phyloP scores from a whole-genome alignment of 2,329 filamentous ascomycete species.

The Metarhizium guizhouense region DNA sequence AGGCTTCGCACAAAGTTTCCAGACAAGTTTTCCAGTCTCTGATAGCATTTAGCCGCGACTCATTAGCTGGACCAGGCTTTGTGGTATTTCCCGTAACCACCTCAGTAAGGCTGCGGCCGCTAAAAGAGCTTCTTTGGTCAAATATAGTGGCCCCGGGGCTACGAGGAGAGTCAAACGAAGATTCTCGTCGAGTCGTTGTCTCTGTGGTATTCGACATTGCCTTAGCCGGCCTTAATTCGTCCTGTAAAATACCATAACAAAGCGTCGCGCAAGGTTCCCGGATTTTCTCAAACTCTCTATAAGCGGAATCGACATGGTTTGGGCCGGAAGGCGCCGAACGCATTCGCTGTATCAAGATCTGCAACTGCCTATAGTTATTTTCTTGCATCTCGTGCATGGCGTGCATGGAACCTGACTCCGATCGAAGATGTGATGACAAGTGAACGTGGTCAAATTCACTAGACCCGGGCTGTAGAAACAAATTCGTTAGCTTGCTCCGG shows the following conservation, averaged over 20 bases:
- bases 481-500: not conserved
- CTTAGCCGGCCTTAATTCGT: constrained; percentile 25
- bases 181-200: constrained; percentile 17
- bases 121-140: constrained; percentile 29
- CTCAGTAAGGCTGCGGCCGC: constrained; percentile 25
- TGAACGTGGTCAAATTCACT: constrained; percentile 18
- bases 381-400: constrained; percentile 21
- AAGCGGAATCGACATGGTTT: constrained; percentile 33
- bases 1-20: constrained; percentile 30
- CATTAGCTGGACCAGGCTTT: constrained; percentile 15
- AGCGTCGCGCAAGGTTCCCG: constrained; percentile 30
- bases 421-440: constrained; percentile 15
- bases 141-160: constrained; percentile 18
- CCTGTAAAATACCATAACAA: constrained; percentile 31
- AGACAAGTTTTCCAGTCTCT: constrained; percentile 36
- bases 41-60: constrained; percentile 28
- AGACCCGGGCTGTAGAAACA: not conserved
- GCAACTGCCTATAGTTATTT: constrained; percentile 25
- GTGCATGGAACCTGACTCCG: constrained; percentile 16
- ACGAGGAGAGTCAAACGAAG: constrained; percentile 20
- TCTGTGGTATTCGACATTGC: constrained; percentile 13
- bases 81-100: constrained; percentile 17
- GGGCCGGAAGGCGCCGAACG: constrained; percentile 22
- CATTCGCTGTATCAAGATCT: constrained; percentile 25
- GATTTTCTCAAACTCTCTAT: constrained; percentile 33